Evolutionary conservation across 495 filamentous ascomycete genomes (phyloP), one percentile per base, ranked within the genome.

Genomic region (Trichoderma reesei): DNA sequence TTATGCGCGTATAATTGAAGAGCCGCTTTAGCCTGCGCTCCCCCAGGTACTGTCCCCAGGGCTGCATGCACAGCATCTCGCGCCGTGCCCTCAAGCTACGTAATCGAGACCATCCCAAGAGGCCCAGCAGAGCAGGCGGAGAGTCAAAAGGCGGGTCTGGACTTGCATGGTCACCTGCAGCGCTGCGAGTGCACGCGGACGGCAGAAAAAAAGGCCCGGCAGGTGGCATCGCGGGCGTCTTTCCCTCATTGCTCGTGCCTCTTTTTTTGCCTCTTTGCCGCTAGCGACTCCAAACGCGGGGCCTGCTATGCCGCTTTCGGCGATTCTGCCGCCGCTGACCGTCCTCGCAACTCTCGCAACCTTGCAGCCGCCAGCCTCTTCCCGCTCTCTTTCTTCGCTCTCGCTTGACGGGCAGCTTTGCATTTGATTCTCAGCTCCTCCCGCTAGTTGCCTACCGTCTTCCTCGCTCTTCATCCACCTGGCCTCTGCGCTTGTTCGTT

Each of bases 321-420:
- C 20, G 20, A 56, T 56, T 56, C 51, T 56, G 51, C 51, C 51
- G 26, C 31, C 20, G 0, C 51, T 34, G 20, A 56, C 51, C 51
- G 51, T 26, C 44, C 44, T n/a, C 14, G 16, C 14, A 39, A 46
- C 42, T 14, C n/a, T n/a, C 9, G 46, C 46, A 51, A 51, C 46
- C 46, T 51, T 56, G 51, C 51, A 56, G 51, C 51, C 51, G 51
- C 51, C 51, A 56, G 51, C 51, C 51, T 56, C 51, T 56, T 56
- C 34, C 51, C 10, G n/a, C n/a, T n/a, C 51, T 56, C 51, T 31
- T 31, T 14, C 42, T 46, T n/a, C n/a, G n/a, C 42, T 46, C 42
- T 46, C 42, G 42, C 42, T 46, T 3, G 20, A 33, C 10, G 34
- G 26, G n/a, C 20, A 56, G 51, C 51, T 56, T 56, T n/a, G 26